Evolutionary conservation across 768 basidiomycete genomes (phyloP), one percentile per base, ranked within the genome.

Genomic region (Kwoniella shandongensis): DNA sequence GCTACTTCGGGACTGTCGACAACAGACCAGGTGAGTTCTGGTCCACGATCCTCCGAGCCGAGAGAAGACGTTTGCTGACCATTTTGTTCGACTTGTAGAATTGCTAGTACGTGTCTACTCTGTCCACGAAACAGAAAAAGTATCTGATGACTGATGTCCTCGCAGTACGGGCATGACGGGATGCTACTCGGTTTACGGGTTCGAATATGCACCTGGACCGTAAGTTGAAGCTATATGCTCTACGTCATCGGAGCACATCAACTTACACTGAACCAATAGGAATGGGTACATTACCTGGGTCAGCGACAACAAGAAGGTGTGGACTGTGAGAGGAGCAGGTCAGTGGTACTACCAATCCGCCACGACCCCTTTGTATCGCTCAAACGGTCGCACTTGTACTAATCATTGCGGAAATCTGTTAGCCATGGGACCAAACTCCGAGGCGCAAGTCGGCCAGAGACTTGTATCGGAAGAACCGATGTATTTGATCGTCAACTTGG

Each of bases 391-490:
- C 4, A 7, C 8, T 17, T 27, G 22, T 17, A 22, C 17, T 22
- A 17, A 17, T 18, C 8, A 41, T 41, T 18, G 5, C n/a, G 6
- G 15, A 2, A 23, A 7, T 40, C 11, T 10, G 79, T 67, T 79
- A 50, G 89, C 85, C 15, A 81, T 91, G 80, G 83, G 70, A 5
- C 81, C 86, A 1, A 86, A 93, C 71, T 35, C 79, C 1, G 66
- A 73, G 11, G 84, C 85, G 2, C 77, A 87, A 62, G 88, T 91
- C 55, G 76, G 83, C n/a, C 80, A 82, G 18, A 78, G 91, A 46
- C 86, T 85, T 3, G 78, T 93, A 25, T 84, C 90, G 0, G 83
- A 86, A 59, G 91, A 94, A 73, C 91, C 91, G 17, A 85, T 92
- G 86, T 70, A 73, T 38, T 45, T 74, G 30, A 66, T 70, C 53